phyloP scores from a whole-genome alignment of 1,139 yeast species.

The Zygosaccharomyces sapae region DNA sequence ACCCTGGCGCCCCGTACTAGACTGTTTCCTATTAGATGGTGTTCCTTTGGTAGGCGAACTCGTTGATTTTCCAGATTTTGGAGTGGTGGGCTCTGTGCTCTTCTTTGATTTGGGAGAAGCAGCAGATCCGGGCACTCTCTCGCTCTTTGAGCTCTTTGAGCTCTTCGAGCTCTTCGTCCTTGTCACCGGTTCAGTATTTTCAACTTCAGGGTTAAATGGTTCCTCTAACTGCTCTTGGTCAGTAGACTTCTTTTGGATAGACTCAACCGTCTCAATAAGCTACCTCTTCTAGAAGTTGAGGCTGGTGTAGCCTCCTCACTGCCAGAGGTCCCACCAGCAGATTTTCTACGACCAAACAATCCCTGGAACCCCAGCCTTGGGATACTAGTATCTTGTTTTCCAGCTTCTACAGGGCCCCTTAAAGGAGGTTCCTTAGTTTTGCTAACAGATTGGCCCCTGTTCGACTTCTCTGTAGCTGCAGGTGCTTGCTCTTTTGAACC shows the following conservation, averaged over 20 bases:
- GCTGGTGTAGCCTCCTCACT: neutral
- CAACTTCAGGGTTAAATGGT: neutral
- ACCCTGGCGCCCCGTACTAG: neutral
- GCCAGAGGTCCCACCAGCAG: neutral
- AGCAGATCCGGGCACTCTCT: too few relatives aligned
- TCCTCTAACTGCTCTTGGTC: neutral
- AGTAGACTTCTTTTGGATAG: constrained; percentile 2
- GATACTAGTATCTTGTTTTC: constrained; percentile 4
- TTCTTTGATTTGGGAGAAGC: neutral
- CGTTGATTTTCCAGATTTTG: neutral
- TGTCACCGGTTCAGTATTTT: neutral
- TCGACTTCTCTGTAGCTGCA: constrained; percentile 1
- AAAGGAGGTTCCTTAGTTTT: neutral
- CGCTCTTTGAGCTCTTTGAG: neutral
- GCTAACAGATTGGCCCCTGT: constrained; percentile 3
- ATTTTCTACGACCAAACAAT: constrained; percentile 1
- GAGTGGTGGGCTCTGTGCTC: neutral
- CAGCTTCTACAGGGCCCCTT: neutral
- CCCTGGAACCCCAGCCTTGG: constrained; percentile 6
- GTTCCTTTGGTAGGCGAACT: neutral
- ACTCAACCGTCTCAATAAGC: constrained; percentile 3
- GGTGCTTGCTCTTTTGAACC: constrained; percentile 1
- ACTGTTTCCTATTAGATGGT: neutral
- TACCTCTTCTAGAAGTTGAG: neutral
- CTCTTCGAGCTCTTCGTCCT: constrained; percentile 4